These are phyloP conservation scores for Pleoardoris graminearum DNA, from an alignment of 2,329 filamentous ascomycete genomes.

Conservation along the genomic window DNA sequence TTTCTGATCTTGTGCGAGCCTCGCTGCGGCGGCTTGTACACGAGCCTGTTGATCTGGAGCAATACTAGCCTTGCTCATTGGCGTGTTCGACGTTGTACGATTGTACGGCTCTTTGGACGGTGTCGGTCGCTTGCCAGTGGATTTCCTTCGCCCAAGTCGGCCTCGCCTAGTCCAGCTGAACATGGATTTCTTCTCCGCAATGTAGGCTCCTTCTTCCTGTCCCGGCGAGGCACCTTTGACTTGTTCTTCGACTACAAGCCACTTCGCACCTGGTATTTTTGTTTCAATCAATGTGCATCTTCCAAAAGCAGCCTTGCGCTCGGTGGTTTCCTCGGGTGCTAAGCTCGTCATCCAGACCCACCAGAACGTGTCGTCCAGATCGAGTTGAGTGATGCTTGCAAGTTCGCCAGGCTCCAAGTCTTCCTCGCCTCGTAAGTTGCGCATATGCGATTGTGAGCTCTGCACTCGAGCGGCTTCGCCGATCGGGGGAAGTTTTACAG, in stretches of 20 bases:
- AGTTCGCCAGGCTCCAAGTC: constrained; percentile 88
- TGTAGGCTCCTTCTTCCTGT: constrained; percentile 81
- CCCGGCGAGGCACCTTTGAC: constrained; percentile 89
- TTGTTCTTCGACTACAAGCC: constrained; percentile 96
- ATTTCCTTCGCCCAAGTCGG: constrained; percentile 61
- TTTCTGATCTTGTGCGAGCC: constrained; percentile 72
- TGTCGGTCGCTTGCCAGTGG: constrained; percentile 48
- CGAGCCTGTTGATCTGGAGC: constrained; percentile 89
- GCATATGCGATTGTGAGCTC: constrained; percentile 79
- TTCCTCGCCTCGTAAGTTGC: constrained; percentile 68
- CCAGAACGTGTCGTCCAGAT: constrained; percentile 96
- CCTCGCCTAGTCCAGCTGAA: constrained; percentile 81
- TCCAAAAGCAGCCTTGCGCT: constrained; percentile 90
- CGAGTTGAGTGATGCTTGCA: constrained; percentile 83
- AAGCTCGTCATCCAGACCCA: constrained; percentile 99
- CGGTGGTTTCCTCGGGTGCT: constrained; percentile 81
- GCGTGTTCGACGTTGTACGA: constrained; percentile 53
- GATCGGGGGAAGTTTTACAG: constrained; percentile 90
- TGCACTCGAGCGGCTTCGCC: constrained; percentile 68
- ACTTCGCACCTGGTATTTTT: constrained; percentile 75
- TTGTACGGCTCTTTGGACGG: constrained; percentile 58
- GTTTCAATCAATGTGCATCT: constrained; percentile 93
- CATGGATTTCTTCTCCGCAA: constrained; percentile 93
- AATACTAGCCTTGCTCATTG: constrained; percentile 78
- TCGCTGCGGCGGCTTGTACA: constrained; percentile 87